These are phyloP conservation scores for Mucor saturninus DNA, from an alignment of 371 early-diverging fungal genomes.

Conservation along the genomic window DNA sequence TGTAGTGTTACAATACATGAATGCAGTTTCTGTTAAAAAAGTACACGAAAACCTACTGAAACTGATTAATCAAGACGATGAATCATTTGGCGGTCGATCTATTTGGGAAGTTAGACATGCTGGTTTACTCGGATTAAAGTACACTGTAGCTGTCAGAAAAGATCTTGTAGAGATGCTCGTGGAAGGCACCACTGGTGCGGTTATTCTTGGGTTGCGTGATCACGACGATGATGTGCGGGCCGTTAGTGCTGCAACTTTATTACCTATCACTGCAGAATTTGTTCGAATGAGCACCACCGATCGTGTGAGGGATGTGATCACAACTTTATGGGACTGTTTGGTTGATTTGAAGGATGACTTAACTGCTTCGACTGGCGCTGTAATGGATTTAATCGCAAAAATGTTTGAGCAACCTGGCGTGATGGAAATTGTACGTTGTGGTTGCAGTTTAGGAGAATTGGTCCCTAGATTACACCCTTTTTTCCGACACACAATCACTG, in stretches of 20 bases:
- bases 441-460: conserved; percentile 63
- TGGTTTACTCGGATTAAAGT: conserved; percentile 94
- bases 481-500: conserved; percentile 90
- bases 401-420: conserved; percentile 73
- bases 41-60: conserved; percentile 63
- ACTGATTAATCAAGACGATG: conserved; percentile 63
- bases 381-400: conserved; percentile 92
- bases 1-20: conserved; percentile 77
- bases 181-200: conserved; percentile 64
- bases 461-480: conserved; percentile 91
- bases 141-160: conserved; percentile 89
- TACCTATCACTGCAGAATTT: conserved; percentile 86
- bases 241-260: conserved; percentile 87
- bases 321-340: conserved; percentile 86
- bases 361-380: conserved; percentile 89
- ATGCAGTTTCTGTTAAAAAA: conserved; percentile 55
- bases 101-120: conserved; percentile 95
- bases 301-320: conserved; percentile 73
- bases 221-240: conserved; percentile 94
- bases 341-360: conserved; percentile 86
- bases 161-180: conserved; percentile 79
- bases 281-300: conserved; percentile 66
- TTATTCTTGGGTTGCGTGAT: conserved; percentile 70
- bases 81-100: conserved; percentile 48
- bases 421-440: conserved; percentile 58